Evolutionary conservation across 78 protist species (phyloP).

Genomic region (Dictyostelium purpureum): DNA sequence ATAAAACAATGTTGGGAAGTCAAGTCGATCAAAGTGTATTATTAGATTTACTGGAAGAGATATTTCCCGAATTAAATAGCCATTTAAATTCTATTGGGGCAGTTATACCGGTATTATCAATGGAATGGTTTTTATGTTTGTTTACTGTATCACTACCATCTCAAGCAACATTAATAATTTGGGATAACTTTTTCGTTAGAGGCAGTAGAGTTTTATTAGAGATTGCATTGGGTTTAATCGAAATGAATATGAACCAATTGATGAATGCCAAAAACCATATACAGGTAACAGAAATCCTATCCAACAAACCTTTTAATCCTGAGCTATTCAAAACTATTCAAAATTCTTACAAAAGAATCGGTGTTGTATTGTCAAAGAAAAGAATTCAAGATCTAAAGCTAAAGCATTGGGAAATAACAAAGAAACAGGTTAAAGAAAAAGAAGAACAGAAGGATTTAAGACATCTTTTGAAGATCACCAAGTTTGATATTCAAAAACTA

Average conservation of each 20-base stretch:
- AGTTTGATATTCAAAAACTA: constrained; percentile 27
- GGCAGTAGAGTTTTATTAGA: constrained; percentile 60
- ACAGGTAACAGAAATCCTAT: constrained; percentile 29
- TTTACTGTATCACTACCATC: constrained; percentile 51
- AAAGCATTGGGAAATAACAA: constrained; percentile 73
- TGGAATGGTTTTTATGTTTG: constrained; percentile 74
- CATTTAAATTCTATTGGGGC: constrained; percentile 52
- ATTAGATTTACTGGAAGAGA: constrained; percentile 29
- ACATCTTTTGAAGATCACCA: constrained; percentile 26
- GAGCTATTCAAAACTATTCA: not conserved
- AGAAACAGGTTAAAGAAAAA: constrained; percentile 34
- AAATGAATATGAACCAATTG: constrained; percentile 18
- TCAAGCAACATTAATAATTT: constrained; percentile 53
- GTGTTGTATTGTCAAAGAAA: constrained; percentile 60
- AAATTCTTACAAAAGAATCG: constrained; percentile 38
- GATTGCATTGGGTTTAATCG: constrained; percentile 58
- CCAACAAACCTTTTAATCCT: constrained; percentile 11
- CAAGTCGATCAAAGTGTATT: constrained; percentile 74
- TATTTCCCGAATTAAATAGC: constrained; percentile 48
- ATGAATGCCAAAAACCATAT: constrained; percentile 27
- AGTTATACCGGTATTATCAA: constrained; percentile 32
- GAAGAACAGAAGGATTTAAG: constrained; percentile 50
- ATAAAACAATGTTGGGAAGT: constrained; percentile 60
- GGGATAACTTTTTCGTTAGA: constrained; percentile 61
- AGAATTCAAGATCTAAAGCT: constrained; percentile 47